These are phyloP conservation scores for Leishmania arabica DNA, from an alignment of 208 protist species.

Conservation along the genomic window DNA sequence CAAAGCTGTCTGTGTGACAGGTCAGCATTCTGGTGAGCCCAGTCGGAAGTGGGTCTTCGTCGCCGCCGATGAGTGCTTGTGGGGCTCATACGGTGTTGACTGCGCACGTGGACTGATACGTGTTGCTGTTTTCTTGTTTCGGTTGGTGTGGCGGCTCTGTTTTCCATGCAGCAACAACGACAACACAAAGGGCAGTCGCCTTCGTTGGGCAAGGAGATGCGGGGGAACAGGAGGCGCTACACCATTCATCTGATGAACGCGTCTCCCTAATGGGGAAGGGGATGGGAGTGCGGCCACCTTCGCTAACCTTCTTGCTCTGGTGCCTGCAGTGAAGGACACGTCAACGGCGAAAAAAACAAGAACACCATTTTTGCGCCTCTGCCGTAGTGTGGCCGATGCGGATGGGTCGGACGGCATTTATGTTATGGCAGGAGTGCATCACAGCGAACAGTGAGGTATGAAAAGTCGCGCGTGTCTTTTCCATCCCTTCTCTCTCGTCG, in stretches of 20 bases:
- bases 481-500: background rate
- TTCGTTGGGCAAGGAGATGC: background rate
- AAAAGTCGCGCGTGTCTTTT: background rate
- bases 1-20: slow-evolving; percentile 14
- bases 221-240: background rate
- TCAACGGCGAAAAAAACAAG: no score
- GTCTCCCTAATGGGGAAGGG: background rate
- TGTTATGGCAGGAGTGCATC: background rate
- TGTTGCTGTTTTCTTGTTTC: background rate
- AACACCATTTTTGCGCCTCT: no score
- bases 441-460: background rate
- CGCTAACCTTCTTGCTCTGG: background rate
- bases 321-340: background rate
- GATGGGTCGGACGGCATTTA: no score
- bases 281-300: background rate
- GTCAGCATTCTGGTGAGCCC: background rate
- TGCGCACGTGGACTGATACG: background rate
- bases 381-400: no score
- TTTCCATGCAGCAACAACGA: background rate
- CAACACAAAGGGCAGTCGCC: background rate
- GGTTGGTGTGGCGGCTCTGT: background rate
- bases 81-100: background rate
- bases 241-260: background rate
- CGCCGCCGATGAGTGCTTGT: background rate
- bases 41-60: background rate